phyloP scores from a whole-genome alignment of 495 filamentous ascomycete genomes.

The Hypoxylon perforatum region DNA sequence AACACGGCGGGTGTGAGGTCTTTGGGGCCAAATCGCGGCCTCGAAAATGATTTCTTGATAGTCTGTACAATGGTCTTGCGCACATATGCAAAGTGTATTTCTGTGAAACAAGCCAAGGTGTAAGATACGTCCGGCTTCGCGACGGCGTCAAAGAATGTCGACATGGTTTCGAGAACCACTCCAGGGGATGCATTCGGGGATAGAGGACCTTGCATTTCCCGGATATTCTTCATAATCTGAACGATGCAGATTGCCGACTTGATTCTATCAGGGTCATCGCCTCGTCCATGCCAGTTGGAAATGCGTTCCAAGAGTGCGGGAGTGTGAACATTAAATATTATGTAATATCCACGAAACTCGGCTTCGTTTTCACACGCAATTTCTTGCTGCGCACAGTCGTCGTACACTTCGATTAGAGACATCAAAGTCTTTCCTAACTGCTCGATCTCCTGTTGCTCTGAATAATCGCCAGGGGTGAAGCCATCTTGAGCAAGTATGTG shows the following conservation, averaged over 20 bases:
- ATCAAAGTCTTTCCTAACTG: slow-evolving; percentile 89
- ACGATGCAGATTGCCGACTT: slow-evolving; percentile 55
- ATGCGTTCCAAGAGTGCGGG: slow-evolving; percentile 80
- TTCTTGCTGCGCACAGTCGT: slow-evolving; percentile 68
- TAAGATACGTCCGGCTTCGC: slow-evolving; percentile 79
- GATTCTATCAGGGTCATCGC: slow-evolving; percentile 71
- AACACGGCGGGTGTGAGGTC: slow-evolving; percentile 79
- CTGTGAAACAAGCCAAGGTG: slow-evolving; percentile 92
- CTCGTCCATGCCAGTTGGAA: slow-evolving; percentile 79
- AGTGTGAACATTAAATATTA: slow-evolving; percentile 84
- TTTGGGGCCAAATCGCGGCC: slow-evolving; percentile 72
- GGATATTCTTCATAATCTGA: slow-evolving; percentile 66
- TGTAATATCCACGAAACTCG: slow-evolving; percentile 90
- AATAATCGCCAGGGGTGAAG: slow-evolving; percentile 75
- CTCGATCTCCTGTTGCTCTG: slow-evolving; percentile 89
- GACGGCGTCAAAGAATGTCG: slow-evolving; percentile 80
- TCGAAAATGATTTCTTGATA: slow-evolving; percentile 69
- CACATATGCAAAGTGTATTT: slow-evolving; percentile 86
- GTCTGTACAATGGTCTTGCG: slow-evolving; percentile 80
- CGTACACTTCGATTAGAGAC: slow-evolving; percentile 89
- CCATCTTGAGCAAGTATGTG: slow-evolving; percentile 81
- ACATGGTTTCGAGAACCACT: slow-evolving; percentile 66
- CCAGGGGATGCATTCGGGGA: slow-evolving; percentile 56
- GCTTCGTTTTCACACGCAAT: slow-evolving; percentile 74
- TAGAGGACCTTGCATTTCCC: slow-evolving; percentile 72